A percentile compares a stretch with the other conserved stretches of the same genome.
Conservation (phyloP, 768 basidiomycete species). For the Collybia sordida region DNA sequence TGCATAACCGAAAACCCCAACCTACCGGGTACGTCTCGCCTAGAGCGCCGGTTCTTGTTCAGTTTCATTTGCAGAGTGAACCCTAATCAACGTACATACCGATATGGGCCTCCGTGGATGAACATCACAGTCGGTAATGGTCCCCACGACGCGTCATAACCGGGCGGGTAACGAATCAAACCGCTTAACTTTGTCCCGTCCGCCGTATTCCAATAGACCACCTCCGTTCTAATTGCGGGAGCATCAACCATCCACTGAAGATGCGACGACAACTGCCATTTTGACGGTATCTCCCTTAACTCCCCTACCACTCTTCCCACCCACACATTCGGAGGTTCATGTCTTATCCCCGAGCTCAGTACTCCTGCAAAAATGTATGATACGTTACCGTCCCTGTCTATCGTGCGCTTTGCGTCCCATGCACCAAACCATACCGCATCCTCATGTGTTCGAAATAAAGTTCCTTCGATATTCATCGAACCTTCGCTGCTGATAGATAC, state of each 20-base stretch:
- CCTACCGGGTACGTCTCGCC: slow-evolving; percentile 28
- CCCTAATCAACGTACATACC: slow-evolving; percentile 14
- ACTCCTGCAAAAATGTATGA: slow-evolving; percentile 28
- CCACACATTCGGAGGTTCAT: slow-evolving; percentile 36
- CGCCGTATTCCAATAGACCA: slow-evolving; percentile 25
- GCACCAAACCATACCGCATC: slow-evolving; percentile 37
- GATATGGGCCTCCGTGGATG: slow-evolving; percentile 33
- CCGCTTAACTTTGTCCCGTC: slow-evolving; percentile 30
- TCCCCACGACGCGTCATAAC: slow-evolving; percentile 14
- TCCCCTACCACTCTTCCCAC: slow-evolving; percentile 21
- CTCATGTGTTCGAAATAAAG: slow-evolving; percentile 27
- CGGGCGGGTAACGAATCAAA: slow-evolving; percentile 30
- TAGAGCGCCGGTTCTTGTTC: slow-evolving; percentile 9
- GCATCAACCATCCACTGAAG: slow-evolving; percentile 28
- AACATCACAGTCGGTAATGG: slow-evolving; percentile 28
- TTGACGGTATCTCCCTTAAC: slow-evolving; percentile 8
- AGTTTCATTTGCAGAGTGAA: not conserved
- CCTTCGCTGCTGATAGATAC: slow-evolving; percentile 19
- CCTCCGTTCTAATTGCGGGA: slow-evolving; percentile 23
- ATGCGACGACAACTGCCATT: slow-evolving; percentile 29
- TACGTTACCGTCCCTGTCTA: slow-evolving; percentile 16
- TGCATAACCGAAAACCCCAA: not conserved
- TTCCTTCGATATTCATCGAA: slow-evolving; percentile 12
- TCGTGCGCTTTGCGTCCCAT: slow-evolving; percentile 29
- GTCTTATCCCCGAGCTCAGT: slow-evolving; percentile 29